Evolutionary conservation across 257 asterid species (phyloP).

Genomic region (Solanum chiquidenum): DNA sequence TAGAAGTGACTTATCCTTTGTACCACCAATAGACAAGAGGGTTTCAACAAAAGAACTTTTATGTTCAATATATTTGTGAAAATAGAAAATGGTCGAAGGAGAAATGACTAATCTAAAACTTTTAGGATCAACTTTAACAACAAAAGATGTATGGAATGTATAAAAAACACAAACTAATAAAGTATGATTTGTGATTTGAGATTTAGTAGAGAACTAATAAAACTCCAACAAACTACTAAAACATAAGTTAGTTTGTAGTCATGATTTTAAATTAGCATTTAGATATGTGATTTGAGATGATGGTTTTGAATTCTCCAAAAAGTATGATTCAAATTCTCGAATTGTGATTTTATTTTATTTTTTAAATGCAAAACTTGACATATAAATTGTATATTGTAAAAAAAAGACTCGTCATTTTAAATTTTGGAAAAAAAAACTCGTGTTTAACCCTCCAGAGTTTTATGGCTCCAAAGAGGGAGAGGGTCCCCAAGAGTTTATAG

Average conservation of each 20-base stretch:
- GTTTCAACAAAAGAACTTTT: not conserved
- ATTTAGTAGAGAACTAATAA: not conserved
- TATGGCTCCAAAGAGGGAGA: no score
- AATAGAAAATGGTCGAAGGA: no score
- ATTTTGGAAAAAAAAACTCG: no score
- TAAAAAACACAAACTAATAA: no score
- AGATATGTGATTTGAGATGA: not conserved
- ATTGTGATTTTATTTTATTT: no score
- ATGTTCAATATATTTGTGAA: not conserved
- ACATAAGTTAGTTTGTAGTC: not conserved
- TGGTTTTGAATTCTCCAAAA: no score
- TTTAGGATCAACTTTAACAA: not conserved
- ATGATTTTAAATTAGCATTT: not conserved
- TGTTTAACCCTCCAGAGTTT: not conserved
- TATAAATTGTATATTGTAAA: not conserved
- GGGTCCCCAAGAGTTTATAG: no score
- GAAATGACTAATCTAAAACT: not conserved
- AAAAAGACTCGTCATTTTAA: not conserved
- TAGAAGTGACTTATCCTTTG: not conserved
- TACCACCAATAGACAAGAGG: not conserved
- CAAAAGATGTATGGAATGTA: not conserved
- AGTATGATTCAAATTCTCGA: no score
- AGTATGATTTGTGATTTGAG: no score
- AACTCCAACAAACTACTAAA: not conserved
- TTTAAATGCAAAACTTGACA: no score